These are phyloP conservation scores for Lactarius quietus DNA, from an alignment of 768 basidiomycete genomes.

Conservation along the genomic window DNA sequence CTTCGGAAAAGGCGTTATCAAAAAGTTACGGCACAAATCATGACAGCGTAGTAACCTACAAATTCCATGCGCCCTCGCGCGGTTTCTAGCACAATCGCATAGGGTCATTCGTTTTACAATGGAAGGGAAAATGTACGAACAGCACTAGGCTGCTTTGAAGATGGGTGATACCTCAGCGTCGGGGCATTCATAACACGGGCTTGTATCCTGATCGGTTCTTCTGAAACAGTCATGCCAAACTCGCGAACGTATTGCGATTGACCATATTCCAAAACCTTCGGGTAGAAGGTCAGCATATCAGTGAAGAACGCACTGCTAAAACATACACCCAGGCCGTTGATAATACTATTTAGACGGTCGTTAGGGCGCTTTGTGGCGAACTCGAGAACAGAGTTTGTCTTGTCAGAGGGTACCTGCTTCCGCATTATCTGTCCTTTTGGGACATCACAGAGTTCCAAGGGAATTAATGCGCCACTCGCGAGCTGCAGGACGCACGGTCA, in stretches of 20 bases:
- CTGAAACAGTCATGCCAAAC: conserved; percentile 64
- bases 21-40: background rate
- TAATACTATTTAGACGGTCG: conserved; percentile 55
- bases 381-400: conserved; percentile 55
- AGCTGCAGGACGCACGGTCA: conserved; percentile 40
- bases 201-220: conserved; percentile 51
- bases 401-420: conserved; percentile 66
- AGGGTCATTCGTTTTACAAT: background rate
- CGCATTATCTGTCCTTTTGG: conserved; percentile 65
- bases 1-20: conserved; percentile 34
- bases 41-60: conserved; percentile 41
- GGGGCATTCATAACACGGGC: conserved; percentile 67
- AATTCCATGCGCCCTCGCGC: conserved; percentile 73
- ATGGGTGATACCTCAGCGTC: conserved; percentile 58
- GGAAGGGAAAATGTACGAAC: conserved; percentile 37
- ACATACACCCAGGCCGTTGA: conserved; percentile 48
- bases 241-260: conserved; percentile 54
- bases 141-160: conserved; percentile 53
- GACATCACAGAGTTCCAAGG: conserved; percentile 64
- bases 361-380: conserved; percentile 65
- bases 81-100: conserved; percentile 43
- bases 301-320: background rate
- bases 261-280: conserved; percentile 47
- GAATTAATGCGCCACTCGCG: conserved; percentile 56
- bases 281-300: conserved; percentile 1